phyloP scores from a whole-genome alignment of 495 filamentous ascomycete genomes.

The Penicillium malachiteum region DNA sequence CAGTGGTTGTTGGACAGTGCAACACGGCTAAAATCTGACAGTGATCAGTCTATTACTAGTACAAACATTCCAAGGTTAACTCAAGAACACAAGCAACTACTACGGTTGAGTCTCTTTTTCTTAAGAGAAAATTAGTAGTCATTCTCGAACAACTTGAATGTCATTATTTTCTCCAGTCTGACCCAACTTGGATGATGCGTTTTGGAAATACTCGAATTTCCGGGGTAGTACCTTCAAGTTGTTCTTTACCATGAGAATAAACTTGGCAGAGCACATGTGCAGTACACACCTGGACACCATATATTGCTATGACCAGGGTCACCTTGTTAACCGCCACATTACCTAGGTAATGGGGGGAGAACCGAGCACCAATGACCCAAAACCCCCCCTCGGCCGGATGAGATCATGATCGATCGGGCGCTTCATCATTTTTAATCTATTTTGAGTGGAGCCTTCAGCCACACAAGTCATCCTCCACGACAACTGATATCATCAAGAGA shows the following conservation, averaged over 20 bases:
- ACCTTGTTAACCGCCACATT: neutral
- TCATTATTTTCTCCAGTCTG: too few species aligned
- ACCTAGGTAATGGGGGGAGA: neutral
- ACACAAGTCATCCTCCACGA: slow-evolving; percentile 25
- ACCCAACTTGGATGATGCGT: too few species aligned
- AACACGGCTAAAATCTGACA: slow-evolving; percentile 1
- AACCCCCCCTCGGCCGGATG: slow-evolving; percentile 22
- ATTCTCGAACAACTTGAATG: too few species aligned
- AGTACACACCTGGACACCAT: neutral
- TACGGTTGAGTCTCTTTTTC: too few species aligned
- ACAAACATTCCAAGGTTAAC: too few species aligned
- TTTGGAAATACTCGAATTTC: too few species aligned
- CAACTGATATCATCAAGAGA: slow-evolving; percentile 18
- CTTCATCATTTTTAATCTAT: slow-evolving; percentile 36
- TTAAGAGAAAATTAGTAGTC: too few species aligned
- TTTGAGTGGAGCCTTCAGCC: slow-evolving; percentile 30
- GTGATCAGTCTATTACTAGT: too few species aligned
- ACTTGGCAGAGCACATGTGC: neutral
- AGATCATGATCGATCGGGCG: slow-evolving; percentile 30
- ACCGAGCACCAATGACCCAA: slow-evolving; percentile 4
- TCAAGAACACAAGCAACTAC: too few species aligned
- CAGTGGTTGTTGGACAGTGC: slow-evolving; percentile 13
- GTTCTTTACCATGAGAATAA: neutral
- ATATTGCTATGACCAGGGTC: neutral
- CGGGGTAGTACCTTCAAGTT: too few species aligned